Percentiles rank a stretch among this genome's conserved stretches.
Evolutionary conservation across 192 early-diverging fungal species (phyloP).

Genomic region (Dissophora globulifera): DNA sequence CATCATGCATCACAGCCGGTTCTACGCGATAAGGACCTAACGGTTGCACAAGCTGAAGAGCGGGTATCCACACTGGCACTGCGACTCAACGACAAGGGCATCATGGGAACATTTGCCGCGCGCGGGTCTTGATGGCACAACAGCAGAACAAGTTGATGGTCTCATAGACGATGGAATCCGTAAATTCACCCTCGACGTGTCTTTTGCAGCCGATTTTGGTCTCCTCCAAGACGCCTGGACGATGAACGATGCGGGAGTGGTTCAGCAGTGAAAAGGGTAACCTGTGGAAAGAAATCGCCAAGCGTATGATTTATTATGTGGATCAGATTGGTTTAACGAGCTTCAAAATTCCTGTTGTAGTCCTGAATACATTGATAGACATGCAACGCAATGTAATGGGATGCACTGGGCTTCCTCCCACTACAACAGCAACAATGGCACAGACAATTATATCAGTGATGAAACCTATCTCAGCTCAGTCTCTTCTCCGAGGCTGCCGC

Average conservation of each 20-base stretch:
- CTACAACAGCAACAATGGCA: too few relatives aligned
- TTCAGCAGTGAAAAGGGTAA: not conserved
- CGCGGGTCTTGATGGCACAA: slow-evolving; percentile 6
- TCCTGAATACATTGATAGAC: too few relatives aligned
- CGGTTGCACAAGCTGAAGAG: slow-evolving; percentile 18
- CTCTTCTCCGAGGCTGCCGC: too few relatives aligned
- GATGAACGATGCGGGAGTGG: too few relatives aligned
- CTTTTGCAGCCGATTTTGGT: not conserved
- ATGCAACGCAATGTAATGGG: too few relatives aligned
- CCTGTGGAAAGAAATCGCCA: not conserved
- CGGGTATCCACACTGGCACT: slow-evolving; percentile 14
- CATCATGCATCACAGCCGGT: slow-evolving; percentile 15
- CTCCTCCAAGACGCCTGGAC: not conserved
- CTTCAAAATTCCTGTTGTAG: too few relatives aligned
- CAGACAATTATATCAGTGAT: too few relatives aligned
- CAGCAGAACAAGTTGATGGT: not conserved
- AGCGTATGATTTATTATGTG: too few relatives aligned
- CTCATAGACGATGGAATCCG: not conserved
- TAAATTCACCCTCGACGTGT: not conserved
- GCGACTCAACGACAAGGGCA: slow-evolving; percentile 15
- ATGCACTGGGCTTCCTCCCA: too few relatives aligned
- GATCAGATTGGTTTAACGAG: too few relatives aligned
- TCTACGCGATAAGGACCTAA: not conserved
- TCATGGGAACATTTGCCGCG: slow-evolving; percentile 2
- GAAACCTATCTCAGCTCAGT: too few relatives aligned